Conservation (phyloP, 768 basidiomycete species). For the Trametes cinnabarina region DNA sequence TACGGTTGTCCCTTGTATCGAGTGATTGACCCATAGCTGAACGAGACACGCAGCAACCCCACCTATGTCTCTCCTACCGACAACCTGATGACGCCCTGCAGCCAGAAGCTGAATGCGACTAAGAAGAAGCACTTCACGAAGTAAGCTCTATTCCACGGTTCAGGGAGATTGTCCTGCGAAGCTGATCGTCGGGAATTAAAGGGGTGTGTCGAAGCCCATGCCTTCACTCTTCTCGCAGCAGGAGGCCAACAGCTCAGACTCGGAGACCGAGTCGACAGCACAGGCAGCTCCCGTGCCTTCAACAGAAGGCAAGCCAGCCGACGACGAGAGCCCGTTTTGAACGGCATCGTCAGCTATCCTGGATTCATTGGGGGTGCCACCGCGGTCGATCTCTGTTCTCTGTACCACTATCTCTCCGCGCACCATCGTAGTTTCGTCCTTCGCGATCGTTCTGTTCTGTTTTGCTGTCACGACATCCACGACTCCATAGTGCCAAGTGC, state of each 20-base stretch:
- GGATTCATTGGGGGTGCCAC: background rate
- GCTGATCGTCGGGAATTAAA: conserved; percentile 24
- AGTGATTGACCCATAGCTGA: conserved; percentile 12
- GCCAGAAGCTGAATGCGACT: conserved; percentile 86
- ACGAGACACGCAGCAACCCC: conserved; percentile 61
- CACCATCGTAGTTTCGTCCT: conserved; percentile 10
- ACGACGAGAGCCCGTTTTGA: conserved; percentile 73
- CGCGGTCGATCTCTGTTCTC: conserved; percentile 9
- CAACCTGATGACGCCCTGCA: conserved; percentile 89
- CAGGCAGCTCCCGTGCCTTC: conserved; percentile 27
- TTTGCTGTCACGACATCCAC: conserved; percentile 20
- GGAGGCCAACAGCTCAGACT: conserved; percentile 26
- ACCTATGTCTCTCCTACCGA: conserved; percentile 92
- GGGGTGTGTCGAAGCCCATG: conserved; percentile 55
- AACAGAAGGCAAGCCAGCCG: conserved; percentile 38
- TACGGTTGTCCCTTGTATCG: conserved; percentile 41
- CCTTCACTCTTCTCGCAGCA: conserved; percentile 55
- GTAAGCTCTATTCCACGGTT: conserved; percentile 42
- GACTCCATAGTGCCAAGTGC: conserved; percentile 18
- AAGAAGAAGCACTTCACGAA: conserved; percentile 93
- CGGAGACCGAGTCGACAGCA: conserved; percentile 35
- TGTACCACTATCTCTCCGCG: conserved; percentile 14
- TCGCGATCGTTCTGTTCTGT: conserved; percentile 17
- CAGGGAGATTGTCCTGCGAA: conserved; percentile 2
- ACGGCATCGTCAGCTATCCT: background rate